Conservation (phyloP, 2,329 filamentous ascomycete genomes). For the Apiospora malaysiana region DNA sequence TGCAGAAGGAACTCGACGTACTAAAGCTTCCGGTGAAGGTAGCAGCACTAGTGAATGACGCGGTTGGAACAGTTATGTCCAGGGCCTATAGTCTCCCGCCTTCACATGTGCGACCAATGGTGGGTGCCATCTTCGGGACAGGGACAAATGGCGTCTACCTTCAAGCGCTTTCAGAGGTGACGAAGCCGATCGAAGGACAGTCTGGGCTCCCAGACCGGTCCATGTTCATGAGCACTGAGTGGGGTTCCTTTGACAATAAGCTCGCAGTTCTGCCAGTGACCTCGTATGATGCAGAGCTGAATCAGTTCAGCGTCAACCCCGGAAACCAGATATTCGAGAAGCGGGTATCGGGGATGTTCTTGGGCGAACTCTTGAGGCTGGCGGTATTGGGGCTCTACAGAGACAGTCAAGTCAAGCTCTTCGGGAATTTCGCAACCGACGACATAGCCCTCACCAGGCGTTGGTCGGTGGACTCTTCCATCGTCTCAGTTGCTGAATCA, state of each 20-base stretch:
- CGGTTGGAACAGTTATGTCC: neutral
- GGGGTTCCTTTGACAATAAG: neutral
- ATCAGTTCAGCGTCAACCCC: neutral
- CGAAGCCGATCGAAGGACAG: neutral
- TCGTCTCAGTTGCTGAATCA: neutral
- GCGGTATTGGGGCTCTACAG: neutral
- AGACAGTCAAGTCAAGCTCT: neutral
- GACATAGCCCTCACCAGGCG: neutral
- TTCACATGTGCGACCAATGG: neutral
- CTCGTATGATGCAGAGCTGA: neutral
- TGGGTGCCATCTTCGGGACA: neutral
- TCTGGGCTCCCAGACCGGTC: neutral
- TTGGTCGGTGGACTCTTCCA: neutral
- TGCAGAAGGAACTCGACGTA: neutral
- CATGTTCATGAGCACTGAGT: neutral
- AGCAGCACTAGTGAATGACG: neutral
- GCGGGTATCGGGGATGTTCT: neutral
- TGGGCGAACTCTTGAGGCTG: neutral
- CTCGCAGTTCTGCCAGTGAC: neutral
- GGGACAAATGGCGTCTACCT: neutral
- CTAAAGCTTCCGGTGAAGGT: neutral
- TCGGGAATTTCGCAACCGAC: neutral
- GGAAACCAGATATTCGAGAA: conserved; percentile 1
- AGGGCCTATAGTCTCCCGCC: neutral
- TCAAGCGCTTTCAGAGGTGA: neutral